Base-by-base conservation (phyloP, 257 asterid genomes). In the Cynanchum wilfordii region DNA sequence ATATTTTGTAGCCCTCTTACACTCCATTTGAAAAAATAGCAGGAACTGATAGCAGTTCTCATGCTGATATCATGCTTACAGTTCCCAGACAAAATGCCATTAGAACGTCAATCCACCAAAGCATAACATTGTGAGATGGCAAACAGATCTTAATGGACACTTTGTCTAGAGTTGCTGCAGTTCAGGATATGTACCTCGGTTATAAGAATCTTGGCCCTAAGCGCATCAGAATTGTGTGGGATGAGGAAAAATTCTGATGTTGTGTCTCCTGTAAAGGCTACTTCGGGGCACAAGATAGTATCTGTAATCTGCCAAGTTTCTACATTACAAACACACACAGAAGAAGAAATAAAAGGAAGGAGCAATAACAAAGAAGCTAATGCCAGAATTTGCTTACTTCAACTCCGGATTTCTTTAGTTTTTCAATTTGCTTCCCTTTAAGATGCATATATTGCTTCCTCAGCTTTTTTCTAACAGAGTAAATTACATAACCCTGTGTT, bases 201-300 rank as follows among this genome's bases (percentile, higher is more conserved):
- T 75, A 94, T 89, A 73, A 94, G 98, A 79, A 94, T 76, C 83
- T 94, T 94, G 71, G 99, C 97, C 40, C 99, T 87, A 85, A 94
- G 83, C 38, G 97, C 99, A 83, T 94, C 99, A 69, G 99, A 90
- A 74, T 90, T 94, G 62, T 80, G 87, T 68, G 98, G 98, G 82
- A 89, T 88, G 55, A 87, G 88, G 76, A 82, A 89, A 86, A 91
- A 88, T 56, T 89, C 91, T 1, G 99, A 91, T 58, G 59, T 79
- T 70, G 99, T 91, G 84, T 94, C 99, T 82, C 99, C 99, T 1
- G 98, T 91, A 86, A 94, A 89, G 70, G 99, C 97, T 70, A 91
- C 91, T 85, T 94, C 99, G 54, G 99, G 99, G 73, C 87, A 85
- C 82, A 94, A 81, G 73, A 94, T 79, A 45, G 93, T 89, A 83